A percentile compares a stretch with the other conserved stretches of the same genome.
Evolutionary conservation across 1,284 basidiomycete species (phyloP).

Genomic region (Porphyrellus sp.): DNA sequence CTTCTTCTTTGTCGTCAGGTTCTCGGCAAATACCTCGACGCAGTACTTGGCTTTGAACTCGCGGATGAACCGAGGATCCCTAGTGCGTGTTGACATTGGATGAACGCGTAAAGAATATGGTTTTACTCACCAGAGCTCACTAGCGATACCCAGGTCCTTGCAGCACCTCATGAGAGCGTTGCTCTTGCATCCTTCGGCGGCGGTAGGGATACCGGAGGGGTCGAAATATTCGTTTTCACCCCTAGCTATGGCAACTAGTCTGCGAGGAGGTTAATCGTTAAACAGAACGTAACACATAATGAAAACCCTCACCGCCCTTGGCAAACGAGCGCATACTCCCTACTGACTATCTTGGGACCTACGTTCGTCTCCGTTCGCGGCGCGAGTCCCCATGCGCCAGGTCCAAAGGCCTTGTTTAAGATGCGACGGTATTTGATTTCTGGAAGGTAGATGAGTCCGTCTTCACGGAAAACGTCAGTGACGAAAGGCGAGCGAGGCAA

Average conservation of each 20-base stretch:
- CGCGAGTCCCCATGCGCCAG: constrained; percentile 95
- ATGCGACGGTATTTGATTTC: constrained; percentile 98
- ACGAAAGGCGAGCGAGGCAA: background rate
- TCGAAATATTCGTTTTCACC: constrained; percentile 99
- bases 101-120: background rate
- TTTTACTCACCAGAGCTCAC: constrained; percentile 82
- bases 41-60: constrained; percentile 88
- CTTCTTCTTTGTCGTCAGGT: constrained; percentile 85
- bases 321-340: constrained; percentile 95
- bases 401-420: constrained; percentile 92
- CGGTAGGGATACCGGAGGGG: constrained; percentile 86
- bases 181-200: constrained; percentile 93
- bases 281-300: background rate
- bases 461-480: constrained; percentile 40
- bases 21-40: constrained; percentile 83
- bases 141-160: constrained; percentile 95
- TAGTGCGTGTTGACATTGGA: constrained; percentile 29
- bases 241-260: constrained; percentile 86
- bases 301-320: constrained; percentile 68
- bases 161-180: constrained; percentile 98
- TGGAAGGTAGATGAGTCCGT: constrained; percentile 92
- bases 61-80: constrained; percentile 95
- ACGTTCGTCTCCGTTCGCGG: constrained; percentile 91
- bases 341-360: constrained; percentile 83
- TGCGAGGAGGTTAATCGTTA: constrained; percentile 32